Evolutionary conservation across 306 rosid species (phyloP), one percentile per base, ranked within the genome.

Genomic region (Rosa multiflora): DNA sequence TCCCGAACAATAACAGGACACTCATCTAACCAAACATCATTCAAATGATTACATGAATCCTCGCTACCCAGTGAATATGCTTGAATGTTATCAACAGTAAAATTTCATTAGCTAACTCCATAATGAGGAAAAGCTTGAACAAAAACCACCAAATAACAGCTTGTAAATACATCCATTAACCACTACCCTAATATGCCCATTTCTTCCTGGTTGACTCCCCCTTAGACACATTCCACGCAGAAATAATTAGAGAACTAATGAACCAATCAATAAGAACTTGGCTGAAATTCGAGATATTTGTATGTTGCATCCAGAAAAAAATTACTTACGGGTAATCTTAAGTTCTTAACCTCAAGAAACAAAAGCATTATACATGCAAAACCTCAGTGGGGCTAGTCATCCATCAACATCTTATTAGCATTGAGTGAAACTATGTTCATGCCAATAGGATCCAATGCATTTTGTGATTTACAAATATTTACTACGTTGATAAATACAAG

Each of bases 401-500:
- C 18, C 9, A 37, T 26, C 56, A 69, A 56, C 7, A 39, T 4
- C 9, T 7, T 52, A 44, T 46, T 7, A 21, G 13, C 71, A 56
- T 32, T 56, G 21, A 35, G 49, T 20, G 61, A 46, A 46, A 53
- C 51, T 10, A 17, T 53, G 35, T 52, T 55, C 66, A 73, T 20
- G 46, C 17, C 6, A 42, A 18, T 17, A 72, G 6, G 18, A 72
- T 49, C 51, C 29, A 55, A 39, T 70, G 61, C 42, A 75, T 70
- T 74, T 66, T 32, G 51, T 79, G 58, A 71, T 59, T 53, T 69
- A 58, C 51, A 82, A 70, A 62, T 44, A 63, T 77, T 64, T 52
- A 21, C 29, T 13, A 68, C 46, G 61, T 47, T 47, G 82, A 58
- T 62, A 52, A 73, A 80, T 66, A 43, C 43, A 47, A 53, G 71